A percentile compares a stretch with the other conserved stretches of the same genome.
These are phyloP conservation scores for Picochlorum sp. DNA, from an alignment of 139 green algal species.

Conservation along the genomic window DNA sequence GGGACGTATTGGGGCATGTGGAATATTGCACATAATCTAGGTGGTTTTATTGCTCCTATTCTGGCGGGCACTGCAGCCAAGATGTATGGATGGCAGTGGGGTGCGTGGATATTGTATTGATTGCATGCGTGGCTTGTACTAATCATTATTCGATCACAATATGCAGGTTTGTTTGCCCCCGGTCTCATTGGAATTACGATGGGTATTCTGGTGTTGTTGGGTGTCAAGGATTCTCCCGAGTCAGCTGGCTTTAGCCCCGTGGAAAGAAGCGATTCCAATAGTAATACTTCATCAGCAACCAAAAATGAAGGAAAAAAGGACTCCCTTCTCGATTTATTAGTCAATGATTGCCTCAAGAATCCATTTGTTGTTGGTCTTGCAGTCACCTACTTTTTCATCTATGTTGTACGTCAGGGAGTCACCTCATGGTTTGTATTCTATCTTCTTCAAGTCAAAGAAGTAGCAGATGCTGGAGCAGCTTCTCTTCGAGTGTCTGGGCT, in stretches of 20 bases:
- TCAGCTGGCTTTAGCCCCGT: slow-evolving; percentile 64
- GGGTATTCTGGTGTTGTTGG: slow-evolving; percentile 62
- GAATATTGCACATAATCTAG: slow-evolving; percentile 95
- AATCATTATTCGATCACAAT: not conserved
- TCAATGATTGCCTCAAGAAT: slow-evolving; percentile 74
- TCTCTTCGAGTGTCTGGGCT: slow-evolving; percentile 82
- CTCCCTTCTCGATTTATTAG: slow-evolving; percentile 55
- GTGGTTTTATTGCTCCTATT: slow-evolving; percentile 85
- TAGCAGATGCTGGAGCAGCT: slow-evolving; percentile 66
- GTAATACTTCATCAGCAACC: not conserved
- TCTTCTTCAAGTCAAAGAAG: slow-evolving; percentile 76
- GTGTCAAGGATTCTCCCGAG: slow-evolving; percentile 74
- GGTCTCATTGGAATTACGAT: slow-evolving; percentile 76
- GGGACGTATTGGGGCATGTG: slow-evolving; percentile 88
- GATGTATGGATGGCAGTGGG: slow-evolving; percentile 60
- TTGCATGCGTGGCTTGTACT: not conserved
- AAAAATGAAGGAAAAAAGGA: slow-evolving; percentile 15
- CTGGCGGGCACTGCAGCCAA: slow-evolving; percentile 79
- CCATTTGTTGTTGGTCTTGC: slow-evolving; percentile 92
- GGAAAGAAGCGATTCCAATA: slow-evolving; percentile 30
- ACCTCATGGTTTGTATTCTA: slow-evolving; percentile 94
- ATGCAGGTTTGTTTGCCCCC: slow-evolving; percentile 66
- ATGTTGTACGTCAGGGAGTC: slow-evolving; percentile 86
- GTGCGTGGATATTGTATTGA: not conserved
- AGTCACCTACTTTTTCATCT: slow-evolving; percentile 92